Evolutionary conservation across 2,329 filamentous ascomycete genomes (phyloP).

Genomic region (Aspergillus eucalypticola): DNA sequence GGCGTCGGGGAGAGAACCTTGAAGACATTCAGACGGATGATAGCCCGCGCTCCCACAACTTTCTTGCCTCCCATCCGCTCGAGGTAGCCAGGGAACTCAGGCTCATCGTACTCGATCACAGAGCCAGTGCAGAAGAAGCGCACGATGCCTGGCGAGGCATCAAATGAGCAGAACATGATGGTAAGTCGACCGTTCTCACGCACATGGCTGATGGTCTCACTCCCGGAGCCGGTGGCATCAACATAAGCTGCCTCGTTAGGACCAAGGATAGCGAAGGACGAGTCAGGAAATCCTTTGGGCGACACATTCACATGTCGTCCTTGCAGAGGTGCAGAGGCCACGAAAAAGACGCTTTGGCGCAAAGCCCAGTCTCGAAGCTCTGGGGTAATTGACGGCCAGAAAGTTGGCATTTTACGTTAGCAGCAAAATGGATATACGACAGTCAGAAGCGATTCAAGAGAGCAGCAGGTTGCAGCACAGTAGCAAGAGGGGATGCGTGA

Average conservation of each 20-base stretch:
- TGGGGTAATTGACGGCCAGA: conserved; percentile 56
- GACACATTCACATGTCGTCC: conserved; percentile 73
- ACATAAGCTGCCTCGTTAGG: conserved; percentile 67
- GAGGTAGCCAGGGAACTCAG: conserved; percentile 49
- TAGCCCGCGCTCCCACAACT: conserved; percentile 56
- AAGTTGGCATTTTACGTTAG: conserved; percentile 57
- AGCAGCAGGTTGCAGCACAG: not conserved
- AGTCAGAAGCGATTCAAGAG: not conserved
- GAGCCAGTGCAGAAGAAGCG: conserved; percentile 62
- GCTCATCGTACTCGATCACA: conserved; percentile 62
- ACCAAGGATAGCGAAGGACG: conserved; percentile 63
- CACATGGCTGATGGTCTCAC: conserved; percentile 73
- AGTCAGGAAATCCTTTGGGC: conserved; percentile 67
- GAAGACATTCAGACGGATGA: conserved; percentile 63
- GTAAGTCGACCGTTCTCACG: conserved; percentile 76
- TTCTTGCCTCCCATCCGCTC: conserved; percentile 48
- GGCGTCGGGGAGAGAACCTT: conserved; percentile 44
- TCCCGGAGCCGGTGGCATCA: conserved; percentile 73
- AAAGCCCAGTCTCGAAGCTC: conserved; percentile 65
- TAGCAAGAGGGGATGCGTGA: not conserved
- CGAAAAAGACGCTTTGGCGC: conserved; percentile 72
- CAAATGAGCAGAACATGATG: conserved; percentile 72
- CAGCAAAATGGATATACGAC: not conserved
- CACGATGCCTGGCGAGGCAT: conserved; percentile 60
- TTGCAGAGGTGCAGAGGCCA: conserved; percentile 68